phyloP scores from a whole-genome alignment of 208 protist genomes.

The Crithidia brevicula region DNA sequence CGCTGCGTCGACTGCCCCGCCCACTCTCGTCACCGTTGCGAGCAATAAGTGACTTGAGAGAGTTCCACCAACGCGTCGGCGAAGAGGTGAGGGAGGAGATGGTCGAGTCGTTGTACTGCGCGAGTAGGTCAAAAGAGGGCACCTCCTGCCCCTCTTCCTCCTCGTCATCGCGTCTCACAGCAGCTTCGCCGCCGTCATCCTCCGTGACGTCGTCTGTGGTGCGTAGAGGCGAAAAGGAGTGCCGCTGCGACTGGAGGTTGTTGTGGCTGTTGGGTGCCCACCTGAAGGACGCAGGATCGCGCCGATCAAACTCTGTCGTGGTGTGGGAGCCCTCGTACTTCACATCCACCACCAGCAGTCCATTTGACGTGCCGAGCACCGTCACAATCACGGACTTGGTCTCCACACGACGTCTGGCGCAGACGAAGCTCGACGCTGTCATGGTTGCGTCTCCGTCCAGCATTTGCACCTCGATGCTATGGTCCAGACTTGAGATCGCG shows the following conservation, averaged over 20 bases:
- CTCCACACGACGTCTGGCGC: slow-evolving; percentile 44
- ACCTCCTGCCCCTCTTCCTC: slow-evolving; percentile 1
- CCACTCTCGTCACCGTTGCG: too few species aligned
- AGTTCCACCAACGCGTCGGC: slow-evolving; percentile 5
- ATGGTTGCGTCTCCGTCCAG: slow-evolving; percentile 49
- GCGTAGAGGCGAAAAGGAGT: neutral
- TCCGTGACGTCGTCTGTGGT: neutral
- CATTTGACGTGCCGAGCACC: slow-evolving; percentile 60
- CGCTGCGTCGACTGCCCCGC: too few species aligned
- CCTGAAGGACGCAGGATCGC: slow-evolving; percentile 25
- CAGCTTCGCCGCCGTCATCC: neutral
- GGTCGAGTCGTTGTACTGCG: slow-evolving; percentile 2
- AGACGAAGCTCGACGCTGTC: slow-evolving; percentile 65
- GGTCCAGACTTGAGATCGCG: slow-evolving; percentile 79
- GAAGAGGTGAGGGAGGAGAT: neutral
- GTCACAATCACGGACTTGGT: slow-evolving; percentile 47
- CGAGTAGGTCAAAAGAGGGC: slow-evolving; percentile 1
- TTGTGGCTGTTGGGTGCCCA: slow-evolving; percentile 24
- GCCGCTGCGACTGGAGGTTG: slow-evolving; percentile 13
- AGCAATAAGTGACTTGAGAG: slow-evolving; percentile 38
- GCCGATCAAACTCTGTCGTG: slow-evolving; percentile 55
- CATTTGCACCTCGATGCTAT: slow-evolving; percentile 75
- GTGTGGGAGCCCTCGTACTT: slow-evolving; percentile 68
- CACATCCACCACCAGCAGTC: slow-evolving; percentile 60
- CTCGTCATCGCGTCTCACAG: neutral